phyloP scores from a whole-genome alignment of 1,284 basidiomycete genomes.

The Cutaneotrichosporon cavernicola region DNA sequence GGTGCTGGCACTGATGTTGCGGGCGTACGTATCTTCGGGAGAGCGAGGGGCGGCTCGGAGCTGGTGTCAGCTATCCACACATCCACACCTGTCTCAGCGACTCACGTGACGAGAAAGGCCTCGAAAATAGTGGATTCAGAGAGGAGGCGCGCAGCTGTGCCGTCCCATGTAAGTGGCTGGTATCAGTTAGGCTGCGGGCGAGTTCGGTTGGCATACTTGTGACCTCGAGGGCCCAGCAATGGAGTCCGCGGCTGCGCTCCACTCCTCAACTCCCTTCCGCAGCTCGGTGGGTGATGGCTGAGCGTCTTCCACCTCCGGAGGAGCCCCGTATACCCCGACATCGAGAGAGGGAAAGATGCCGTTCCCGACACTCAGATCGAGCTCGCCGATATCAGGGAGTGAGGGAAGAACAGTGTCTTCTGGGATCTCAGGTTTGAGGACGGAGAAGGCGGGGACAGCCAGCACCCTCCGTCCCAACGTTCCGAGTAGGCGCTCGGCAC shows the following conservation, averaged over 20 bases:
- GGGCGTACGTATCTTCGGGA: conserved; percentile 25
- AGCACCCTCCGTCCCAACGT: neutral
- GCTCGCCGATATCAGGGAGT: neutral
- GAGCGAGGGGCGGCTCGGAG: conserved; percentile 23
- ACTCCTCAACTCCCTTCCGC: conserved; percentile 2
- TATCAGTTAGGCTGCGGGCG: neutral
- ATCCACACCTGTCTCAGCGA: neutral
- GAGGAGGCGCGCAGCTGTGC: conserved; percentile 20
- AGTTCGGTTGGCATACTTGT: conserved; percentile 14
- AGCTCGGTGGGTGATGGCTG: neutral
- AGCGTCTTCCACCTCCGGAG: neutral
- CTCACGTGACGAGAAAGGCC: conserved; percentile 33
- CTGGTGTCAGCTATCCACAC: conserved; percentile 13
- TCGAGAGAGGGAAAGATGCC: neutral
- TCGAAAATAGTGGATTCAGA: conserved; percentile 39
- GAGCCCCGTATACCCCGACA: neutral
- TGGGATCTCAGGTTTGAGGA: conserved; percentile 12
- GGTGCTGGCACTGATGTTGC: conserved; percentile 19
- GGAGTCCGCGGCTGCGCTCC: conserved; percentile 9
- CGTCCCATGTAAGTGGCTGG: conserved; percentile 18
- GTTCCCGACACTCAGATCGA: neutral
- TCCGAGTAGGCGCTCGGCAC: conserved; percentile 30
- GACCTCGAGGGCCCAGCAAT: conserved; percentile 16
- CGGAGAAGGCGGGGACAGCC: neutral
- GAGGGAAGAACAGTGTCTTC: neutral